Conservation (phyloP, 306 rosid species). For the Carpinus viminea region DNA sequence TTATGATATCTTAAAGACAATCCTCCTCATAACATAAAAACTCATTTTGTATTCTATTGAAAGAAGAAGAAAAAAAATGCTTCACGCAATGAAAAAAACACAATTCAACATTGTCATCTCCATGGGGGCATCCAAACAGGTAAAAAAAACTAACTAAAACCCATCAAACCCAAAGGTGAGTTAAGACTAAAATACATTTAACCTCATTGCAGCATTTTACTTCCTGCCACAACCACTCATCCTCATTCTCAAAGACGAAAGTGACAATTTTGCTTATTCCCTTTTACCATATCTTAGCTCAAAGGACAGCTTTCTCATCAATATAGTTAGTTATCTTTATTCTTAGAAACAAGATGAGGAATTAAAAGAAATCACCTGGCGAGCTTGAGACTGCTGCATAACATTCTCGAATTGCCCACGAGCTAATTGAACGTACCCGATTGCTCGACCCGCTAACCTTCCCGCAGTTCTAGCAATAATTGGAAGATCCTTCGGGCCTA, state of each 20-base stretch:
- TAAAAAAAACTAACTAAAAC: neutral
- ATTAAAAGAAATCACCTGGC: slow-evolving; percentile 49
- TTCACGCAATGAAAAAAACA: neutral
- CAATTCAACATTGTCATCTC: neutral
- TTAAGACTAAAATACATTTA: neutral
- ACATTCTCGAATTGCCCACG: slow-evolving; percentile 82
- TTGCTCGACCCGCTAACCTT: slow-evolving; percentile 55
- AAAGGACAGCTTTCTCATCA: neutral
- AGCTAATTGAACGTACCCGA: slow-evolving; percentile 87
- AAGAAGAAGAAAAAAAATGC: neutral
- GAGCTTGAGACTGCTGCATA: slow-evolving; percentile 86
- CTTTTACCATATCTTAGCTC: neutral
- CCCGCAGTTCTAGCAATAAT: slow-evolving; percentile 45
- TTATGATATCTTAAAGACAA: neutral
- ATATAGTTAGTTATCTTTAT: neutral
- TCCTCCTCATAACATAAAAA: too few species aligned
- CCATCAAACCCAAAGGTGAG: neutral
- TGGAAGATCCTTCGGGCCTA: slow-evolving; percentile 62
- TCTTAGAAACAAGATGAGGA: neutral
- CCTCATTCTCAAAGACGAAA: neutral
- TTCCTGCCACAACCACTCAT: neutral
- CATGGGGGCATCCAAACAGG: neutral
- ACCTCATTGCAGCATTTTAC: neutral
- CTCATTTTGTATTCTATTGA: too few species aligned
- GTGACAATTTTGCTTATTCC: neutral